Evolutionary conservation across 73 alveolate genomes (phyloP), one percentile per base, ranked within the genome.

Genomic region (Blepharisma japonicum): DNA sequence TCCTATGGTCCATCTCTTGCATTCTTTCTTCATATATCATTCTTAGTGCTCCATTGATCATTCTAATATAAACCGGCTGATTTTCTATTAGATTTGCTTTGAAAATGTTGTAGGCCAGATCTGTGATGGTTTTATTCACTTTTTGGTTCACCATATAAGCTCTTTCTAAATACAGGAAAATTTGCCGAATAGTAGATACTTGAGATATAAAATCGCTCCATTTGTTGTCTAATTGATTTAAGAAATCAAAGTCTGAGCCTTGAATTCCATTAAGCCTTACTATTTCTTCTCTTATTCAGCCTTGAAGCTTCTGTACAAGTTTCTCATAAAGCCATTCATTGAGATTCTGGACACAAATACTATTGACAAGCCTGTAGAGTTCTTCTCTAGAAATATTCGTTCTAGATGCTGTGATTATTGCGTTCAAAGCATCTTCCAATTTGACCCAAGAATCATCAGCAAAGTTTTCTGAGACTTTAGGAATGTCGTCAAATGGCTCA

Each of bases 131-230:
- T 32, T 32, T 46, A 83, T 56, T 45, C 7, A 21, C 23, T 11
- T 78, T 27, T 83, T 46, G 68, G 27, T 55, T 78, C 0, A 51
- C 53, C 72, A 66, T 49, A 42, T 20, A 11, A 45, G 82, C 81
- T 18, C 86, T 56, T 48, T 83, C 90, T 5, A 83, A 77, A 53
- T 77, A 83, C 50, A 32, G 27, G 55, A 83, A 83, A 20, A 83
- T 77, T 47, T 77, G 74, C 54, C 48, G 68, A 2, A 83, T 77
- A 9, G 68, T 70, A 6, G 45, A 55, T 80, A 83, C 56, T 32
- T 79, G 21, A 5, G 50, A 77, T 7, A 77, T 67, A 48, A 61
- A 78, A 14, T 77, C 42, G 21, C 56, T 61, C 90, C 90, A 83
- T 27, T 77, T 67, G 32, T 38, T 27, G 32, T 66, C 71, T 56